Percentiles rank a stretch among this genome's conserved stretches.
These are phyloP conservation scores for Dicorynia guianensis DNA, from an alignment of 306 rosid species.

Conservation along the genomic window DNA sequence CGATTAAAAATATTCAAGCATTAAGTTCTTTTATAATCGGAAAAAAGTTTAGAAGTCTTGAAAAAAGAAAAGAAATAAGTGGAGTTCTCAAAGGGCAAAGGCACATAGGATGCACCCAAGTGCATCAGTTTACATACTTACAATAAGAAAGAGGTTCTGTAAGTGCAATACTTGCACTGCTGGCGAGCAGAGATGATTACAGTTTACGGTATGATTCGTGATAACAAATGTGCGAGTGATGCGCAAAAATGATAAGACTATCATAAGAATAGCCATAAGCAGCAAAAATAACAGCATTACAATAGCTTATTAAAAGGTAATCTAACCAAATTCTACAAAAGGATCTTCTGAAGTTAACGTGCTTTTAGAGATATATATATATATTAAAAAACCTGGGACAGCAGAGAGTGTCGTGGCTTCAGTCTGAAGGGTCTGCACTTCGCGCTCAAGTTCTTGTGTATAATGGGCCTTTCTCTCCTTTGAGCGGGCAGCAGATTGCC, in stretches of 20 bases:
- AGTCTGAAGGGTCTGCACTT: slow-evolving; percentile 97
- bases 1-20: slow-evolving; percentile 3
- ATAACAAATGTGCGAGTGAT: slow-evolving; percentile 10
- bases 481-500: slow-evolving; percentile 99
- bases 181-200: slow-evolving; percentile 20
- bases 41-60: not conserved
- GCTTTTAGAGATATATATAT: slow-evolving; percentile 2
- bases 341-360: slow-evolving; percentile 5
- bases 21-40: not conserved
- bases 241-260: not conserved
- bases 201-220: not conserved
- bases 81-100: slow-evolving; percentile 17
- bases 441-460: slow-evolving; percentile 97
- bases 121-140: not conserved
- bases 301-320: slow-evolving; percentile 12
- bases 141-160: no score
- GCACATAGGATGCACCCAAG: not conserved
- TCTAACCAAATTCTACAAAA: slow-evolving; percentile 16
- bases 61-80: not conserved
- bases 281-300: slow-evolving; percentile 11
- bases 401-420: slow-evolving; percentile 99
- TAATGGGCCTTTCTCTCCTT: slow-evolving; percentile 97
- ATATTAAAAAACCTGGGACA: slow-evolving; percentile 88
- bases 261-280: slow-evolving; percentile 21
- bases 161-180: slow-evolving; percentile 12